Conservation (phyloP, 495 filamentous ascomycete species). For the Margaritispora aquatica region DNA sequence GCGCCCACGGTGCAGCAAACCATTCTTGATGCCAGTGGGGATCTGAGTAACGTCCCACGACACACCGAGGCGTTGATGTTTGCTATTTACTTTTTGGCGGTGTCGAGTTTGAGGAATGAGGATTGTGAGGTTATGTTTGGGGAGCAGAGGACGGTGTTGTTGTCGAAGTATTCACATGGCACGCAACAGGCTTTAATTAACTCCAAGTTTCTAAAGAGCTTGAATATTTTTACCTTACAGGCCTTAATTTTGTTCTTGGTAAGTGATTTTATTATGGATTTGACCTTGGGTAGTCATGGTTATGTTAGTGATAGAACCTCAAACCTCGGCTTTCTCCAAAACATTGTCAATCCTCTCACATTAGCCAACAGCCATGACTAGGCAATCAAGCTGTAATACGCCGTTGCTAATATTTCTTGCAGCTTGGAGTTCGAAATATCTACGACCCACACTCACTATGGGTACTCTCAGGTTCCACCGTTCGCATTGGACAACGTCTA, state of each 20-base stretch:
- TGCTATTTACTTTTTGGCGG: constrained; percentile 47
- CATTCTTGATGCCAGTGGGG: constrained; percentile 35
- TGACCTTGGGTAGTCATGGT: too few species aligned
- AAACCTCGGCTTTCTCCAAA: too few species aligned
- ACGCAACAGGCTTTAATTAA: constrained; percentile 41
- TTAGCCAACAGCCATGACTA: too few species aligned
- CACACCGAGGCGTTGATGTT: constrained; percentile 46
- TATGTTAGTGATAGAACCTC: too few species aligned
- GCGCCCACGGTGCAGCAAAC: constrained; percentile 53
- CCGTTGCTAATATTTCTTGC: neutral
- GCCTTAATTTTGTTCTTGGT: constrained; percentile 48
- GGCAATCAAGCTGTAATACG: neutral
- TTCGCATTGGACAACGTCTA: constrained; percentile 37
- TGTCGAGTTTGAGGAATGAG: constrained; percentile 37
- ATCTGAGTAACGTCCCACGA: constrained; percentile 35
- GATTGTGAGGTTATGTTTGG: constrained; percentile 45
- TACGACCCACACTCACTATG: constrained; percentile 44
- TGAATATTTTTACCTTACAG: constrained; percentile 47
- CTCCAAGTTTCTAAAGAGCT: constrained; percentile 42
- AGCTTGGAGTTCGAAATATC: constrained; percentile 34
- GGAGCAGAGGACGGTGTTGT: constrained; percentile 33
- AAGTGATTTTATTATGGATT: too few species aligned
- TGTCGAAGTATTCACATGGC: constrained; percentile 37
- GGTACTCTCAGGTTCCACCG: constrained; percentile 34
- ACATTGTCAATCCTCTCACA: too few species aligned